phyloP scores from a whole-genome alignment of 169 alveolate species.

The Plasmodium falciparum region DNA sequence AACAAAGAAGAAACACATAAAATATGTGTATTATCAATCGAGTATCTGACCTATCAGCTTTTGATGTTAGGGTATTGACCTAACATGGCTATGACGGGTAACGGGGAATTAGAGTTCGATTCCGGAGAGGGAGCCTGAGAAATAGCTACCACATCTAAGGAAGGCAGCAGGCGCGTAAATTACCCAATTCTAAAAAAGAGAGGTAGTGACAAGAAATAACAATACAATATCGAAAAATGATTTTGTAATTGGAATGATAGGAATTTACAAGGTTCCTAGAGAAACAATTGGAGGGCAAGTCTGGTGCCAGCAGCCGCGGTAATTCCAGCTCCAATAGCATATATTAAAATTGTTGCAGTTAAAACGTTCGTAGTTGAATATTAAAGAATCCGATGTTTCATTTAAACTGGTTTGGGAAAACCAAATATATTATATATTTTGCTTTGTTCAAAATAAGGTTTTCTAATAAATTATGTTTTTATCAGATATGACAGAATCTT shows the following conservation, averaged over 20 bases:
- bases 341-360: slow-evolving; percentile 94
- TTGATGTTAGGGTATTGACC: slow-evolving; percentile 94
- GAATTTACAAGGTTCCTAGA: slow-evolving; percentile 85
- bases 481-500: too few relatives aligned
- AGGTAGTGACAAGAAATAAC: slow-evolving; percentile 96
- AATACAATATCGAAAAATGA: slow-evolving; percentile 84
- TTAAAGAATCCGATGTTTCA: slow-evolving; percentile 15
- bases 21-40: slow-evolving; percentile 78
- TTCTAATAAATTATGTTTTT: too few relatives aligned
- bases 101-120: slow-evolving; percentile 97
- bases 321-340: slow-evolving; percentile 95
- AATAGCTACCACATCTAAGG: slow-evolving; percentile 97
- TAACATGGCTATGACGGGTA: slow-evolving; percentile 95
- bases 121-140: slow-evolving; percentile 98
- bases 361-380: slow-evolving; percentile 91
- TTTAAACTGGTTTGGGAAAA: too few relatives aligned
- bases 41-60: slow-evolving; percentile 83
- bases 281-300: slow-evolving; percentile 94
- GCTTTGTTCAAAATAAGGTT: too few relatives aligned
- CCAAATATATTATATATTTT: too few relatives aligned
- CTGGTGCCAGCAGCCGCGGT: slow-evolving; percentile 97
- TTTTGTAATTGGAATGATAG: slow-evolving; percentile 93
- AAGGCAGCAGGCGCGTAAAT: slow-evolving; percentile 97
- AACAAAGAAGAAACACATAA: slow-evolving; percentile 74
- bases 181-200: slow-evolving; percentile 96